Base-by-base conservation (phyloP, 2,329 filamentous ascomycete species). In the Colletotrichum tamarilloi region DNA sequence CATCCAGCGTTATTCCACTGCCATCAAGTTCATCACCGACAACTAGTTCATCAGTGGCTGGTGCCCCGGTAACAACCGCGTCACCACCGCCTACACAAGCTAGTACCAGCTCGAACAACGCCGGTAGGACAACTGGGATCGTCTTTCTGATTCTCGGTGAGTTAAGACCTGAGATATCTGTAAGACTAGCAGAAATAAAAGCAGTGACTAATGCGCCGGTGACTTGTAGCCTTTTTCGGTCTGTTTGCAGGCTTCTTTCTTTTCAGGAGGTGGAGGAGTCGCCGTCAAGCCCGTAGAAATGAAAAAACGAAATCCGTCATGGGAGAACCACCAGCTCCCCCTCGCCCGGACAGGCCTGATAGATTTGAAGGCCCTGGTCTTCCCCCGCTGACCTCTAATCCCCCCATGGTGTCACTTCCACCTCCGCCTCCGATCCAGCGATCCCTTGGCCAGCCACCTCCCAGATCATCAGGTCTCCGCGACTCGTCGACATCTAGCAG, bases 331-430 rank as follows among this genome's bases (percentile, higher is more conserved):
- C 24, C 26, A 9, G 12, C 12, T 11, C 49, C 49, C 16, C 58
- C 58, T n/a, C 28, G 32, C n/a, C 49, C 59, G 14, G 26, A 57
- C 55, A n/a, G 55, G n/a, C 26, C 55, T 28, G 26, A 32, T 19
- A 26, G 4, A 30, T 24, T 14, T 7, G 26, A 57, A 19, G 55
- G 55, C 3, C 26, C 55, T 26, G 24, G 42, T 11, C 28, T 52
- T 26, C 52, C 67, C 5, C 67, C 60, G 28, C 26, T 69, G 52
- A 58, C 67, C 5, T 69, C 67, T 4, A 46, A 69, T 22, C 67
- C 67, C 14, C 59, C 67, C n/a, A 69, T 58, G 59, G 53, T 52
- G 5, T 69, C 59, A 11, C 59, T 64, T 22, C 59, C 59, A 11
- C 67, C 22, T 2, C 52, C 59, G 16, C 59, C 67, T 2, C 59